These are phyloP conservation scores for Epithele typhae DNA, from an alignment of 768 basidiomycete genomes.

Conservation along the genomic window DNA sequence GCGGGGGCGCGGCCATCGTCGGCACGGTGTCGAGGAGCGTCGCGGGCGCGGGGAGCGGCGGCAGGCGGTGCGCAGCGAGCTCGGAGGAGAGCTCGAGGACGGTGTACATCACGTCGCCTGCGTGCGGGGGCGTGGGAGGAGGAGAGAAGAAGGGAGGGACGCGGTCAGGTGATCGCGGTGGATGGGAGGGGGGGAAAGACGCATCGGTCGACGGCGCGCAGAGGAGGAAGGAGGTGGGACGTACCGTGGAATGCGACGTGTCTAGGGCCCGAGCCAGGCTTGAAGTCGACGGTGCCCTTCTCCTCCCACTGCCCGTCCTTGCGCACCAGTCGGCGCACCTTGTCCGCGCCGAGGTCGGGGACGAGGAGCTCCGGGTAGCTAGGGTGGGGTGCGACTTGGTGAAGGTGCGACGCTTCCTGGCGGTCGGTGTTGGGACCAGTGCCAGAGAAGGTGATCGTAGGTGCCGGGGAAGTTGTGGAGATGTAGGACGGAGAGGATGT, in stretches of 20 bases:
- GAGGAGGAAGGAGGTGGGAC: slow-evolving; percentile 16
- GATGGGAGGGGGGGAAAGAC: too few relatives aligned
- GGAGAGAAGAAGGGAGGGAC: too few relatives aligned
- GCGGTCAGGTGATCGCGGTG: too few relatives aligned
- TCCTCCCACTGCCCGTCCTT: slow-evolving; percentile 43
- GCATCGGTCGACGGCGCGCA: too few relatives aligned
- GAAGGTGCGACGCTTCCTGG: slow-evolving; percentile 73
- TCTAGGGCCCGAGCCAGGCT: slow-evolving; percentile 64
- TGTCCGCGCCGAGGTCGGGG: slow-evolving; percentile 74
- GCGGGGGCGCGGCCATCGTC: slow-evolving; percentile 40
- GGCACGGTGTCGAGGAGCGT: slow-evolving; percentile 35
- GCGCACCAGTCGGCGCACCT: slow-evolving; percentile 53
- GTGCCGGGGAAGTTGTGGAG: too few relatives aligned
- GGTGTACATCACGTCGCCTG: slow-evolving; percentile 63
- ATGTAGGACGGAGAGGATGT: too few relatives aligned
- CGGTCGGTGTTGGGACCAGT: slow-evolving; percentile 62
- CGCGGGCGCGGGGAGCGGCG: slow-evolving; percentile 37
- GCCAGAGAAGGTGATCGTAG: slow-evolving; percentile 38
- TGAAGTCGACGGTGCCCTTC: slow-evolving; percentile 42
- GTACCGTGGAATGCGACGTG: slow-evolving; percentile 63
- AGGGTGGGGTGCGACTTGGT: slow-evolving; percentile 57
- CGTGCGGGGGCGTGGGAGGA: too few relatives aligned
- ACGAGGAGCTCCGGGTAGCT: slow-evolving; percentile 57
- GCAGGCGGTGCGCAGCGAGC: slow-evolving; percentile 51
- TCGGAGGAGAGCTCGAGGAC: slow-evolving; percentile 62